phyloP scores from a whole-genome alignment of 208 protist genomes.

The Acanthamoeba culbertsoni region DNA sequence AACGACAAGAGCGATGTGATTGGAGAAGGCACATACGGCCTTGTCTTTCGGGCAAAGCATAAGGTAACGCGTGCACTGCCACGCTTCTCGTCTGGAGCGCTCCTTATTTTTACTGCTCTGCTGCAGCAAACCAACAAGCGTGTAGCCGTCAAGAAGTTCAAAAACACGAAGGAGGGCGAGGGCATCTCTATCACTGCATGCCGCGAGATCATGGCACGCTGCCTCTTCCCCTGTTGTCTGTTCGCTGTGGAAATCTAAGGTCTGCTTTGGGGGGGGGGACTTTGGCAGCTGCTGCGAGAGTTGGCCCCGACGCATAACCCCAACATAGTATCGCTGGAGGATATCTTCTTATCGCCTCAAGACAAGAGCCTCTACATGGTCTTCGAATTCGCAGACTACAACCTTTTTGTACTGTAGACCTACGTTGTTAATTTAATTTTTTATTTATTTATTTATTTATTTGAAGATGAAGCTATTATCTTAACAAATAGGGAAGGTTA shows the following conservation, averaged over 20 bases:
- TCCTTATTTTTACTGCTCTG: neutral
- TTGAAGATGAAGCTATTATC: neutral
- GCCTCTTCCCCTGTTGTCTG: neutral
- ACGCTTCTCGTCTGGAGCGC: neutral
- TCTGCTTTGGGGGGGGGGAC: no score
- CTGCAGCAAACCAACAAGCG: slow-evolving; percentile 45
- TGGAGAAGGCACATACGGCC: slow-evolving; percentile 78
- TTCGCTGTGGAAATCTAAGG: no score
- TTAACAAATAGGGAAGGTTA: neutral
- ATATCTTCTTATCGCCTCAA: slow-evolving; percentile 71
- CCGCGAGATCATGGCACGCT: slow-evolving; percentile 72
- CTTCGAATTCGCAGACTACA: slow-evolving; percentile 82
- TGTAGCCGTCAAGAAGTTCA: slow-evolving; percentile 77
- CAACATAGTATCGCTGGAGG: slow-evolving; percentile 73
- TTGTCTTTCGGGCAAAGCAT: slow-evolving; percentile 73
- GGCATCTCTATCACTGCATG: slow-evolving; percentile 74
- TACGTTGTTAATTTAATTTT: neutral
- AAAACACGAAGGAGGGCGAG: slow-evolving; percentile 76
- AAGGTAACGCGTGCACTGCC: neutral
- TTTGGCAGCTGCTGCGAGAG: slow-evolving; percentile 73
- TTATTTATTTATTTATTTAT: neutral
- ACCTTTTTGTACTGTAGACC: slow-evolving; percentile 69
- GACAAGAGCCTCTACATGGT: slow-evolving; percentile 75
- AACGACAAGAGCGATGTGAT: slow-evolving; percentile 60
- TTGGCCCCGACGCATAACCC: slow-evolving; percentile 64